Conservation (phyloP, 2,329 filamentous ascomycete genomes). For the Leptographium wingfieldii region DNA sequence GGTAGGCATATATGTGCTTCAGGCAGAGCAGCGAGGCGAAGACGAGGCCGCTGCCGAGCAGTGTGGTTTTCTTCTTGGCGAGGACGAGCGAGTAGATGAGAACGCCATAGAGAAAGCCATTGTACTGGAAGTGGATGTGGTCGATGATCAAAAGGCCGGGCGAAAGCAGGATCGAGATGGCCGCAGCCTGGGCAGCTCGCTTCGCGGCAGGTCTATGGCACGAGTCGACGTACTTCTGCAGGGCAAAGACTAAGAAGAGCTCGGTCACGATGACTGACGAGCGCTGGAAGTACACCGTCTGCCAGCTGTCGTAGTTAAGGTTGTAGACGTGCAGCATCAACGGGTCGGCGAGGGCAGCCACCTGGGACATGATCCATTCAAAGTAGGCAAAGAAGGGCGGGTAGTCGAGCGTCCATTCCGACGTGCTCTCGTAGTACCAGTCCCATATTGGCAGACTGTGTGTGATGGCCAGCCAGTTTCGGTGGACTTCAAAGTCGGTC, state of each 20-base stretch:
- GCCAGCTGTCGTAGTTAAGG: slow-evolving; percentile 79
- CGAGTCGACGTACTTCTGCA: slow-evolving; percentile 68
- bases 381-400: slow-evolving; percentile 97
- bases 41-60: slow-evolving; percentile 65
- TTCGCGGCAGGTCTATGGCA: slow-evolving; percentile 47
- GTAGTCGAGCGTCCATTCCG: slow-evolving; percentile 99
- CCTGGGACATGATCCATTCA: slow-evolving; percentile 81
- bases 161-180: slow-evolving; percentile 79
- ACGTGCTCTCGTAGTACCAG: slow-evolving; percentile 97
- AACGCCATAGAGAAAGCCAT: slow-evolving; percentile 89
- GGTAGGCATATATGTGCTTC: slow-evolving; percentile 96
- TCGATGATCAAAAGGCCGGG: slow-evolving; percentile 94
- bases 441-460: slow-evolving; percentile 73
- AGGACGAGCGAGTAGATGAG: slow-evolving; percentile 77
- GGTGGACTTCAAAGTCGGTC: slow-evolving; percentile 96
- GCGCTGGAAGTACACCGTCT: slow-evolving; percentile 88
- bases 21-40: slow-evolving; percentile 83
- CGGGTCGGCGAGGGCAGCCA: slow-evolving; percentile 64
- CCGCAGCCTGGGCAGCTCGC: slow-evolving; percentile 69
- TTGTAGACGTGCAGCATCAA: slow-evolving; percentile 72
- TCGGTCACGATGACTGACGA: slow-evolving; percentile 79
- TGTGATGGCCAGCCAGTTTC: slow-evolving; percentile 96
- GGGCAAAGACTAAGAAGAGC: slow-evolving; percentile 67
- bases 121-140: slow-evolving; percentile 98
- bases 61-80: slow-evolving; percentile 60